phyloP scores from a whole-genome alignment of 148 eudicot species.

The Vaccinium myrtillus region DNA sequence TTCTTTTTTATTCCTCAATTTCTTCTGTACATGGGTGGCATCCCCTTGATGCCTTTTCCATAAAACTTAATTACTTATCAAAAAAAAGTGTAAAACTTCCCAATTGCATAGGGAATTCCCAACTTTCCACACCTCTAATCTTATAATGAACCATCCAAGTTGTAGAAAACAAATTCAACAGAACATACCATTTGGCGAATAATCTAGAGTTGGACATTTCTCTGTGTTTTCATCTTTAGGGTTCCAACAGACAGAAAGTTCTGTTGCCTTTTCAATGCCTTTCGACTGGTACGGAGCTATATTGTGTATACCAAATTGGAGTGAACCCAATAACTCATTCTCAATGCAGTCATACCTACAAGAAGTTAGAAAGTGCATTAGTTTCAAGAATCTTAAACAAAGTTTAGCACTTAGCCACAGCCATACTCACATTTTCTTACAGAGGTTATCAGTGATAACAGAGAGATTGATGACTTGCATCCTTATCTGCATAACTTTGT shows the following conservation, averaged over 20 bases:
- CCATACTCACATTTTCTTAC: slow-evolving; percentile 65
- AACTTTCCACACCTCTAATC: neutral
- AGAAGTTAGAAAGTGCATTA: slow-evolving; percentile 11
- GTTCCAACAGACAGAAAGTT: slow-evolving; percentile 31
- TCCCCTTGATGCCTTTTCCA: too few relatives aligned
- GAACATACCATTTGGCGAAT: slow-evolving; percentile 28
- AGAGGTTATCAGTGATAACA: slow-evolving; percentile 43
- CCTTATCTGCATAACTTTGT: slow-evolving; percentile 39
- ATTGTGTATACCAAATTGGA: slow-evolving; percentile 37
- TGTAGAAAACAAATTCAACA: neutral
- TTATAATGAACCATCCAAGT: neutral
- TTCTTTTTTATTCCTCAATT: too few relatives aligned
- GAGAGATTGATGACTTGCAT: slow-evolving; percentile 49
- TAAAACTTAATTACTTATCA: too few relatives aligned
- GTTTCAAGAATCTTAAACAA: neutral
- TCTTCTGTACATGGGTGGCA: too few relatives aligned
- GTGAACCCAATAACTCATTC: slow-evolving; percentile 57
- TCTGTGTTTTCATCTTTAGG: slow-evolving; percentile 18
- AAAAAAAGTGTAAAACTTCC: neutral
- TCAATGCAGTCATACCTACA: slow-evolving; percentile 73
- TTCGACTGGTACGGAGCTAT: slow-evolving; percentile 63
- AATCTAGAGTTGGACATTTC: slow-evolving; percentile 19
- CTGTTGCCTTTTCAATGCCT: slow-evolving; percentile 61
- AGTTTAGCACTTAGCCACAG: neutral
- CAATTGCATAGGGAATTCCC: neutral